Conservation (phyloP, 805 yeast species). For the Zygosaccharomyces siamensis region DNA sequence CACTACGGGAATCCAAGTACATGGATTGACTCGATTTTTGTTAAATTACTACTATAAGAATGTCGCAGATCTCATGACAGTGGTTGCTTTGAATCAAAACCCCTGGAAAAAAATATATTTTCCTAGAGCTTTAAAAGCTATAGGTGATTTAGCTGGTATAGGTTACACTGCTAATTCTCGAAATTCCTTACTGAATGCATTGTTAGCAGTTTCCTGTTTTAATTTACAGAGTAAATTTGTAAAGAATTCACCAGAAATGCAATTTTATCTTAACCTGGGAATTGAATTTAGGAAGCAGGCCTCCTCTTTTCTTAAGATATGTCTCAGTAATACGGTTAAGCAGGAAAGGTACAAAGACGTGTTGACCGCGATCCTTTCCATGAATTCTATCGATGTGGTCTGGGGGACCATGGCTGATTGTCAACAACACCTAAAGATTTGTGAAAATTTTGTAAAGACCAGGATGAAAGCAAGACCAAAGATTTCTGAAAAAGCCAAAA, state of each 20-base stretch:
- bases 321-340: slow-evolving; percentile 48
- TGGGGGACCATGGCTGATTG: slow-evolving; percentile 92
- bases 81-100: slow-evolving; percentile 63
- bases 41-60: slow-evolving; percentile 66
- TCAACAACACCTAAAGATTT: slow-evolving; percentile 64
- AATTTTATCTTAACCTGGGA: slow-evolving; percentile 66
- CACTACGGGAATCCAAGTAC: slow-evolving; percentile 55
- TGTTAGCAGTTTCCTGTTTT: slow-evolving; percentile 77
- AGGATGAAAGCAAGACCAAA: slow-evolving; percentile 63
- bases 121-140: slow-evolving; percentile 74
- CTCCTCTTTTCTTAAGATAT: slow-evolving; percentile 55
- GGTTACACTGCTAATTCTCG: slow-evolving; percentile 74
- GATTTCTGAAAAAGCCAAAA: slow-evolving; percentile 68
- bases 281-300: slow-evolving; percentile 73
- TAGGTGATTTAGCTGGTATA: slow-evolving; percentile 71
- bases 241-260: slow-evolving; percentile 62
- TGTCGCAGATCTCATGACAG: slow-evolving; percentile 78
- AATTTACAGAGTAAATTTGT: slow-evolving; percentile 69
- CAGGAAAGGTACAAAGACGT: slow-evolving; percentile 77
- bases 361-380: slow-evolving; percentile 72
- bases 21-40: slow-evolving; percentile 67
- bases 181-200: slow-evolving; percentile 70
- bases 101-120: slow-evolving; percentile 88
- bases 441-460: slow-evolving; percentile 67
- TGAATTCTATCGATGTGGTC: slow-evolving; percentile 83